Evolutionary conservation across 331 rosid genomes (phyloP), one percentile per base, ranked within the genome.

Genomic region (Quercus tomentella): DNA sequence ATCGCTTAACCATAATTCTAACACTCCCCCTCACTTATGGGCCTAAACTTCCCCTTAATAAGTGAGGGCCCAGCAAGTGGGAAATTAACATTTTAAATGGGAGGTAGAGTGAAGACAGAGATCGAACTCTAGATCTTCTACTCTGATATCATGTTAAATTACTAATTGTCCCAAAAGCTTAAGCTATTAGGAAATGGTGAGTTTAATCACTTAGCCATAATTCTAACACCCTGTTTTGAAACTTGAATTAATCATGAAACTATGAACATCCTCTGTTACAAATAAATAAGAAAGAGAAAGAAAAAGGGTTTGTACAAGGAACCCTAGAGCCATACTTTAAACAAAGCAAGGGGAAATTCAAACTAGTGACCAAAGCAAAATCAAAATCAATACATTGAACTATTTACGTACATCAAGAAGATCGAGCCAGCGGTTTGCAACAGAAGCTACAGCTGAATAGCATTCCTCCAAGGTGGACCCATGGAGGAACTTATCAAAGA

Each of bases 391-490:
- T 67, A 63, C 21, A 26, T 63, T 14, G 1, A 28, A 63, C 69
- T 74, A 37, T 76, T 80, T 57, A 74, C 98, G 28, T 93, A 95
- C 99, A 90, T 95, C 99, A 84, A 95, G 96, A 84, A 93, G 98
- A 88, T 93, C 99, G 51, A 95, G 98, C 99, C 99, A 95, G 78
- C 88, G 84, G 56, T 95, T 90, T 86, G 99, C 97, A 51, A 91
- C 98, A 76, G 90, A 77, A 78, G 98, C 98, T 2, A 95, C 99
- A 49, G 89, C 91, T 37, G 94, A 89, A 88, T 95, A 95, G 86
- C 99, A 95, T 81, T 91, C 96, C 74, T 90, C 93, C 72, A 95
- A 76, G 56, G 98, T 93, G 84, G 94, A 93, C 35, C 99, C 99
- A 18, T 91, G 93, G 72, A 95, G 94, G 83, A 95, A 95, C 88